Conservation (phyloP, 2,329 filamentous ascomycete genomes). For the Colletotrichum magnum region DNA sequence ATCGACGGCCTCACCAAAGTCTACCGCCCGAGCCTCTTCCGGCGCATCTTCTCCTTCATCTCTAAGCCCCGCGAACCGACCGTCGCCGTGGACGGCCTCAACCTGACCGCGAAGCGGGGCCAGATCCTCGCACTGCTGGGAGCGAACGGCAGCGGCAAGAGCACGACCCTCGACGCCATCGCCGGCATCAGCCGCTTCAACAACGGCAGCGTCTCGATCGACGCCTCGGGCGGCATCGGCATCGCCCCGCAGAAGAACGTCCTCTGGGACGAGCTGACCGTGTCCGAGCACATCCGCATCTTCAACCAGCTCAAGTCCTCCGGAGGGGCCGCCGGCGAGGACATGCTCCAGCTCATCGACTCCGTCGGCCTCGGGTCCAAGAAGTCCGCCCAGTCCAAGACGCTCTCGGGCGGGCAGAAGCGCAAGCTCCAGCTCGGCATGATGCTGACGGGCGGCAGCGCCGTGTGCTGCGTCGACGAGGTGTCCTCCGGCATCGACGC, state of each 20-base stretch:
- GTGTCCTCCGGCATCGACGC: conserved; percentile 82
- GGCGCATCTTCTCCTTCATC: conserved; percentile 63
- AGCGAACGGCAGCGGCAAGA: conserved; percentile 83
- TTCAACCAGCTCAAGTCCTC: conserved; percentile 78
- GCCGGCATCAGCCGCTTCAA: conserved; percentile 57
- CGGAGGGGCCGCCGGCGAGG: conserved; percentile 56
- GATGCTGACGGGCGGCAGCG: conserved; percentile 83
- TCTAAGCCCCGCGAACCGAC: conserved; percentile 72
- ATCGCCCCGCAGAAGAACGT: conserved; percentile 84
- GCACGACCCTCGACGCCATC: conserved; percentile 65
- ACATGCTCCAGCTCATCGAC: conserved; percentile 62
- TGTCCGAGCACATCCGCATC: conserved; percentile 78
- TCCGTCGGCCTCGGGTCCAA: conserved; percentile 78
- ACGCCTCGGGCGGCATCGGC: conserved; percentile 79
- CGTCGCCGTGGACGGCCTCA: conserved; percentile 81
- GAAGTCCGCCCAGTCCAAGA: conserved; percentile 70
- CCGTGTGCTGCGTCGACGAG: conserved; percentile 81
- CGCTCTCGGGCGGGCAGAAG: conserved; percentile 82
- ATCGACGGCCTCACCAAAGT: conserved; percentile 82
- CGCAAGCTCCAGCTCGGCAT: conserved; percentile 82
- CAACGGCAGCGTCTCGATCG: conserved; percentile 76
- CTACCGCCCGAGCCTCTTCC: conserved; percentile 77
- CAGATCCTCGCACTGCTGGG: conserved; percentile 86
- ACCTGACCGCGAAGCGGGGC: conserved; percentile 78
- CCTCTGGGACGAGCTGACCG: conserved; percentile 80